Evolutionary conservation across 75 land plant genomes (phyloP), one percentile per base, ranked within the genome.

Genomic region (Chamaecyparis obtusa): DNA sequence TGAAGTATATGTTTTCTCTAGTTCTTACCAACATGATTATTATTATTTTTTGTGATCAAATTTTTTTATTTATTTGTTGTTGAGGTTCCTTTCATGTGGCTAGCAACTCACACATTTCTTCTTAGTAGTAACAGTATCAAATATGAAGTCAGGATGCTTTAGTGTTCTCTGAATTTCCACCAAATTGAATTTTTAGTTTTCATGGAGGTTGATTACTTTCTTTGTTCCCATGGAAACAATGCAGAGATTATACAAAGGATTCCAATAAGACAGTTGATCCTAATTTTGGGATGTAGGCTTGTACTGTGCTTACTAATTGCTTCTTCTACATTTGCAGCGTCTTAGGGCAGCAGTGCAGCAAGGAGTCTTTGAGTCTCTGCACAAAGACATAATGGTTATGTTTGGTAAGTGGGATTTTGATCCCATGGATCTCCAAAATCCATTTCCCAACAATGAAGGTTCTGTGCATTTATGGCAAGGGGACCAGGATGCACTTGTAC

Each of bases 381-480:
- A 88, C 75, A 92, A 93, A 32, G 98, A 96, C 91, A 27, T 92
- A 87, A 93, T 86, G 48, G 82, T 93, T 80, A 91, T 89, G 86
- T 93, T 94, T 85, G 92, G 97, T 16, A 91, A 37, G 5, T 96
- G 98, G 98, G 92, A 92, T 0, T 94, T 95, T 77, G 84, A 85
- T 87, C 98, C 98, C 16, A 43, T 86, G 85, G 89, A 89, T 36
- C 84, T 96, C 5, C 75, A 92, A 21, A 96, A 94, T 86, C 98
- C 97, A 32, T 95, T 94, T 69, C 91, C 93, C 7, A 87, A 91
- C 86, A 81, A 82, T 51, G 89, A 91, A 44, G 94, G 84, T 30
- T 83, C 91, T n/a, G 92, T 96, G n/a, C 97, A 96, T 89, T 19
- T 96, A 17, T 96, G 98, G 98, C 97, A 95, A 30, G 98, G 98